Percentiles rank a stretch among this genome's conserved stretches.
phyloP scores from a whole-genome alignment of 345 rosid genomes.

The Eucalyptus tenuipes region DNA sequence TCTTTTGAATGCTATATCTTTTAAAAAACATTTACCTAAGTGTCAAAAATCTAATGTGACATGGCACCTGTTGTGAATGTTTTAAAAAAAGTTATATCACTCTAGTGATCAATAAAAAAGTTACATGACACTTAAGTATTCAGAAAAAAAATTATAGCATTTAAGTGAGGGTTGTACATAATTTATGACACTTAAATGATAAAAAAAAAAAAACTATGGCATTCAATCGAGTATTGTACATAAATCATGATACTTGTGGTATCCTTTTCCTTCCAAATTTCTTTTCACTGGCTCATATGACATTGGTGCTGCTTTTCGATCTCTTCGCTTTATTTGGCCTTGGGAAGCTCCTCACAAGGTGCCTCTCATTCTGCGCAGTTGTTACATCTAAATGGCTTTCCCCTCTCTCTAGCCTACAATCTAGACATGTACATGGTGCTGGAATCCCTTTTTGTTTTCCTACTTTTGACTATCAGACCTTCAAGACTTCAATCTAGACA shows the following conservation, averaged over 20 bases:
- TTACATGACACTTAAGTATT: not conserved
- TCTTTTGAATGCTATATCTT: too few relatives aligned
- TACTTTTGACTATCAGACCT: not conserved
- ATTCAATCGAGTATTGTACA: not conserved
- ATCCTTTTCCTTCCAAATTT: not conserved
- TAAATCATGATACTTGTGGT: not conserved
- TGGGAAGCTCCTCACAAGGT: not conserved
- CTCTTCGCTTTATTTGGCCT: not conserved
- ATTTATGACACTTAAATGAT: not conserved
- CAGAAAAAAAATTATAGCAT: not conserved
- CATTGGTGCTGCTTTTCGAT: not conserved
- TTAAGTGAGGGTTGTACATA: not conserved
- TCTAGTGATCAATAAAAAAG: not conserved
- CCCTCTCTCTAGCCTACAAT: not conserved
- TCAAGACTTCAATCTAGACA: not conserved
- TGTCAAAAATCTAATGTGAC: too few relatives aligned
- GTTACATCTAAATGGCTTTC: not conserved
- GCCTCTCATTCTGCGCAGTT: not conserved
- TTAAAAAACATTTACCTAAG: too few relatives aligned
- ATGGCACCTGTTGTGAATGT: not conserved
- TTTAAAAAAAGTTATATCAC: too few relatives aligned
- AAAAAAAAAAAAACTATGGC: not conserved
- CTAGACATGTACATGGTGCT: not conserved
- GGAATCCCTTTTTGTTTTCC: not conserved
- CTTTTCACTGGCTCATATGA: not conserved